Evolutionary conservation across 2,329 filamentous ascomycete species (phyloP).

Genomic region (Neobulgaria alba): DNA sequence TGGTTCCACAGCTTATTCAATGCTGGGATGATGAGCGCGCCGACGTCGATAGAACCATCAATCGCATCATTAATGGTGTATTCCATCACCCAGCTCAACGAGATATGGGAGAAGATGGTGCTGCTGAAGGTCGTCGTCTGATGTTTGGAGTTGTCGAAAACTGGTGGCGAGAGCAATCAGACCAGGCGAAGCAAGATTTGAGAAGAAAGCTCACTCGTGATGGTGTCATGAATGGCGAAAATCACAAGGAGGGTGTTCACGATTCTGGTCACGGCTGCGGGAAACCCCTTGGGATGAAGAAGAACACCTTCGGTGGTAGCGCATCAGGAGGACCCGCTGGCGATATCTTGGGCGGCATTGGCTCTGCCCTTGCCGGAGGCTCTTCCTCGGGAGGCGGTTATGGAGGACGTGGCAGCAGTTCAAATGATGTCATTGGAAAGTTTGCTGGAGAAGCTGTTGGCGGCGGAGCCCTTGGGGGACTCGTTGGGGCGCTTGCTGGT

Average conservation of each 20-base stretch:
- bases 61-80: slow-evolving; percentile 71
- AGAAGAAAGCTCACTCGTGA: slow-evolving; percentile 67
- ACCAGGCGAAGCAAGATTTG: slow-evolving; percentile 55
- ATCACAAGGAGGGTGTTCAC: slow-evolving; percentile 78
- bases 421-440: slow-evolving; percentile 35
- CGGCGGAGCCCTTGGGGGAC: slow-evolving; percentile 57
- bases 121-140: slow-evolving; percentile 58
- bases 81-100: slow-evolving; percentile 84
- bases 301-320: slow-evolving; percentile 43
- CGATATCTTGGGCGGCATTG: slow-evolving; percentile 49
- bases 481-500: slow-evolving; percentile 61
- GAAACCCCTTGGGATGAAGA: slow-evolving; percentile 70
- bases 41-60: slow-evolving; percentile 62
- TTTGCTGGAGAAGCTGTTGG: slow-evolving; percentile 51
- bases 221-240: slow-evolving; percentile 68
- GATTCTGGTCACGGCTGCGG: slow-evolving; percentile 77
- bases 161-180: slow-evolving; percentile 69
- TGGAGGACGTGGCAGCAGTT: slow-evolving; percentile 19
- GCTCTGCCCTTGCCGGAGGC: slow-evolving; percentile 35
- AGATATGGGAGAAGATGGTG: slow-evolving; percentile 59
- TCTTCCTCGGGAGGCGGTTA: slow-evolving; percentile 14
- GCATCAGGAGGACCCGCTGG: slow-evolving; percentile 43
- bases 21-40: slow-evolving; percentile 72
- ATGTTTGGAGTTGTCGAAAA: slow-evolving; percentile 76
- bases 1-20: slow-evolving; percentile 79